Evolutionary conservation across 768 basidiomycete genomes (phyloP).

Genomic region (Lactarius indigo): DNA sequence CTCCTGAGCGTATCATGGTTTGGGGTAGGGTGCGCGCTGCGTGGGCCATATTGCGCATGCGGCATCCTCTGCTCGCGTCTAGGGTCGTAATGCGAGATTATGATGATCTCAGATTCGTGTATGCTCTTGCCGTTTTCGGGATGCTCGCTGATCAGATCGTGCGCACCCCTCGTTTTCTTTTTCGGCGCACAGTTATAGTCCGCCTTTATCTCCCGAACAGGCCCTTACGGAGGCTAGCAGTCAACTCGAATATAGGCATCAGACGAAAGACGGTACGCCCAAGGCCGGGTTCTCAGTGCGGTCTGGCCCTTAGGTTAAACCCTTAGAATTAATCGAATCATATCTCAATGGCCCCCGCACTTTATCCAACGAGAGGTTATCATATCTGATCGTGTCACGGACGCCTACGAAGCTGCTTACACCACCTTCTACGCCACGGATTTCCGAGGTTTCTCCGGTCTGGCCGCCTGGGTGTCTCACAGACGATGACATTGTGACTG

Average conservation of each 20-base stretch:
- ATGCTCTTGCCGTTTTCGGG: conserved; percentile 29
- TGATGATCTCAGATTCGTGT: conserved; percentile 67
- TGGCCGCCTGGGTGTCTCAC: conserved; percentile 23
- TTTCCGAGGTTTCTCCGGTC: conserved; percentile 10
- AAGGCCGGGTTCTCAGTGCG: conserved; percentile 2
- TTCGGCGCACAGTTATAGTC: conserved; percentile 40
- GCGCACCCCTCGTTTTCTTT: not conserved
- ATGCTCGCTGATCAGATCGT: not conserved
- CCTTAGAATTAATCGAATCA: conserved; percentile 53
- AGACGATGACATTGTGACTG: conserved; percentile 25
- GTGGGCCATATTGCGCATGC: conserved; percentile 69
- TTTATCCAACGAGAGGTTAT: conserved; percentile 61
- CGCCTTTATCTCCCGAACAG: conserved; percentile 41
- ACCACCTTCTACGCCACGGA: conserved; percentile 35
- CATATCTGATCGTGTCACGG: conserved; percentile 56
- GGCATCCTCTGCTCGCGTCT: conserved; percentile 72
- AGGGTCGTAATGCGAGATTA: conserved; percentile 57
- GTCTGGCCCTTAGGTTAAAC: not conserved
- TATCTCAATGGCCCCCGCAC: conserved; percentile 80
- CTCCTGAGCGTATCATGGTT: conserved; percentile 41
- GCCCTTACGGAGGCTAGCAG: conserved; percentile 47
- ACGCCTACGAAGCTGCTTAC: conserved; percentile 31
- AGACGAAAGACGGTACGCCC: conserved; percentile 52
- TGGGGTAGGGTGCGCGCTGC: conserved; percentile 49
- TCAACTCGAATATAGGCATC: conserved; percentile 47